Conservation (phyloP, 768 basidiomycete genomes). For the Lanmaoa rubissima region DNA sequence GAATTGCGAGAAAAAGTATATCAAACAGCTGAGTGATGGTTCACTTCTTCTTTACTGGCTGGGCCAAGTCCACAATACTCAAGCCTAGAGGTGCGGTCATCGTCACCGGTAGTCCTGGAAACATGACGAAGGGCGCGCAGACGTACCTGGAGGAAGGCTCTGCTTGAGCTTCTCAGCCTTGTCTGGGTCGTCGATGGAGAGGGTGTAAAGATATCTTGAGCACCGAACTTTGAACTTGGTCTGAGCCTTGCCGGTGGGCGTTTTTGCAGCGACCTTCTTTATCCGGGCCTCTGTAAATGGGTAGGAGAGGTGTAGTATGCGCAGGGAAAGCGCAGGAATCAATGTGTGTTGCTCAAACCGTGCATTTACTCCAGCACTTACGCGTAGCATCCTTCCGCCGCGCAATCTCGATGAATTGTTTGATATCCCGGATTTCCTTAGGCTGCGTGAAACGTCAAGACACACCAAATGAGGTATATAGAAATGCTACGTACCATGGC, state of each 20-base stretch:
- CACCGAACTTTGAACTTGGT: slow-evolving; percentile 99
- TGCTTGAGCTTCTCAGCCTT: slow-evolving; percentile 98
- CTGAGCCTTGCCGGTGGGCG: slow-evolving; percentile 67
- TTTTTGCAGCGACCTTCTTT: slow-evolving; percentile 83
- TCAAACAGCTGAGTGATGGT: slow-evolving; percentile 13
- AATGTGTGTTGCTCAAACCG: not conserved
- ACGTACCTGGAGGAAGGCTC: slow-evolving; percentile 90
- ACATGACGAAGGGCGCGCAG: not conserved
- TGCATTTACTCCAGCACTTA: slow-evolving; percentile 45
- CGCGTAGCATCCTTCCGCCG: slow-evolving; percentile 96
- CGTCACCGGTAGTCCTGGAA: not conserved
- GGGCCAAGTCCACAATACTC: slow-evolving; percentile 64
- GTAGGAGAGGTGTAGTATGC: not conserved
- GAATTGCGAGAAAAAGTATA: slow-evolving; percentile 2
- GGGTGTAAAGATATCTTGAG: slow-evolving; percentile 96
- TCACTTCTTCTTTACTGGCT: slow-evolving; percentile 69
- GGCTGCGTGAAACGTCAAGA: slow-evolving; percentile 52
- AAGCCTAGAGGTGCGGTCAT: slow-evolving; percentile 50
- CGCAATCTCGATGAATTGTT: slow-evolving; percentile 96
- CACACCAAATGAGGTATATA: not conserved
- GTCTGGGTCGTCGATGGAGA: slow-evolving; percentile 91
- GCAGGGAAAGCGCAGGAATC: not conserved
- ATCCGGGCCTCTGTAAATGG: slow-evolving; percentile 83
- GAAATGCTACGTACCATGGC: slow-evolving; percentile 27
- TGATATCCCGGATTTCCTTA: slow-evolving; percentile 98